Evolutionary conservation across 495 filamentous ascomycete species (phyloP), one percentile per base, ranked within the genome.

Genomic region (Trichoderma reesei): DNA sequence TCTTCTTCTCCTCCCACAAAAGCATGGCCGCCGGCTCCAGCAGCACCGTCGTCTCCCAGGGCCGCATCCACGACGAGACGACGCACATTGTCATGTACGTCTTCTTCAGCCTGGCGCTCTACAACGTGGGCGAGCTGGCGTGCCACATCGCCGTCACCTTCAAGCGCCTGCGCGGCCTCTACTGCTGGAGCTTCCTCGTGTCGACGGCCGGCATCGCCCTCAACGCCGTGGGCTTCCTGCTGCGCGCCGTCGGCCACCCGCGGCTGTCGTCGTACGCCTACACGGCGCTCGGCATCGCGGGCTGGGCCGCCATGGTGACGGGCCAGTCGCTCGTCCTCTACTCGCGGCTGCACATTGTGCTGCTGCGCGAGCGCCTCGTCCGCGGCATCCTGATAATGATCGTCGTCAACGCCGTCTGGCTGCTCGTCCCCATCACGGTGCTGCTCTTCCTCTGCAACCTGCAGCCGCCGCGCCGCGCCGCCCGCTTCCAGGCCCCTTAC

Each of bases 271-370:
- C 71, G 1, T 69, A 67, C 16, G 65, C 67, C 13, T 64, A 59
- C 37, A 66, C 82, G 41, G 74, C 75, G 7, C 68, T 82, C 11
- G 64, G 80, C 62, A 76, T 76, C 26, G 51, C 84, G 26, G 85
- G 85, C 20, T 88, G 85, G 86, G 80, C 76, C 64, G 66, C 71
- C 38, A 87, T 88, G 85, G 82, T 88, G 7, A 86, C 86, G 0
- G 85, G 85, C 16, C 85, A 88, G 70, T 84, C 84, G 3, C 67
- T 88, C 41, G 84, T 90, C 8, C 78, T 89, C 16, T 89, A 86
- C 72, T 87, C 85, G 5, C 80, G 86, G 16, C 76, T 89, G 8
- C 82, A 88, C 66, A 75, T 88, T 42, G 76, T 88, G 41, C 72
- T 83, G 37, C 72, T 76, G 26, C 78, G 78, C 36, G 44, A 72